Evolutionary conservation across 1,284 basidiomycete genomes (phyloP), one percentile per base, ranked within the genome.

Genomic region (Cutaneotrichosporon sp.): DNA sequence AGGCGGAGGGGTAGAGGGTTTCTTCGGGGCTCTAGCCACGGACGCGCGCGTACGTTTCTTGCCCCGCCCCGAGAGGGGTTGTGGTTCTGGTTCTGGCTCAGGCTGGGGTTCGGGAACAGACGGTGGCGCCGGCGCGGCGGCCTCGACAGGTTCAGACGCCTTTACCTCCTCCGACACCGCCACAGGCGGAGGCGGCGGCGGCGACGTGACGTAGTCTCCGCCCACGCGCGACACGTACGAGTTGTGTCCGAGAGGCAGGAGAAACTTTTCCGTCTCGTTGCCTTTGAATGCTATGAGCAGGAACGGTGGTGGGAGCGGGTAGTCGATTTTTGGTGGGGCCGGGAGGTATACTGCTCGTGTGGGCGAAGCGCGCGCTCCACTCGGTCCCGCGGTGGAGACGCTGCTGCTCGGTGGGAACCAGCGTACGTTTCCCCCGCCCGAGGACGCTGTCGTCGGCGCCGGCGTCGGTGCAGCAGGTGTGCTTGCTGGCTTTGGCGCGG

Each of bases 281-380:
- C 72, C 70, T 45, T 68, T 70, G 66, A 73, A 73, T 1, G 70
- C 66, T 0, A 73, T 38, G 14, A 72, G 63, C 3, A 73, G 59
- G 53, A 73, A 73, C 1, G 68, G 65, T 5, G 69, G 66, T 0
- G 67, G 68, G 38, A 67, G 66, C 0, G 58, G 55, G 2, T 63
- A 61, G 33, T 58, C 51, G 4, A 62, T 64, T 20, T 51, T 40
- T 8, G 63, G 62, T 12, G 54, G 45, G 15, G 58, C 56, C 1
- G 58, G 58, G 0, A 42, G 23, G 7, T 5, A 10, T 7, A 30
- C 26, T 30, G 26, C 7, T 10, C 26, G 26, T 30, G 26, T 7
- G 7, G 26, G 26, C 26, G 26, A 30, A 7, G 26, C 26, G 26
- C 26, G 26, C 26, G 26, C 26, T 5, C 26, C 26, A 10, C 26